Percentiles rank a stretch among this genome's conserved stretches.
Evolutionary conservation across 148 eudicot species (phyloP).

Genomic region (Rhododendron molle): DNA sequence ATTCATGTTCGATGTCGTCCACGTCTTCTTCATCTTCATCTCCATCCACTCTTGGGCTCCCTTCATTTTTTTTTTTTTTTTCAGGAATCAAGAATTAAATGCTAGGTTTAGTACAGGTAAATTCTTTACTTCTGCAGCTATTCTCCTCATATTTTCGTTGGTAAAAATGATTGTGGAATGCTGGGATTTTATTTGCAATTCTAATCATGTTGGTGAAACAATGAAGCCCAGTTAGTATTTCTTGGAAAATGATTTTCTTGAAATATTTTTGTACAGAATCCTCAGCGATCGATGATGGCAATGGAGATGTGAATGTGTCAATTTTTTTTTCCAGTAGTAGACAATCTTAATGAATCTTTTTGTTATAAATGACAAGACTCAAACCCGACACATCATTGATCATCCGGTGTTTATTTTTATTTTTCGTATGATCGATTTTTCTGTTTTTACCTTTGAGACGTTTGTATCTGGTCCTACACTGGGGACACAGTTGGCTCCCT

Average conservation of each 20-base stretch:
- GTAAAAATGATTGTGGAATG: not conserved
- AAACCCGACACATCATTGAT: not conserved
- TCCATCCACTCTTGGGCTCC: constrained; percentile 98
- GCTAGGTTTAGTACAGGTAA: not conserved
- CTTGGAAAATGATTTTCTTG: not conserved
- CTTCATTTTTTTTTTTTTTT: constrained; percentile 23
- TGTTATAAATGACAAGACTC: not conserved
- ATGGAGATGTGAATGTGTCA: not conserved
- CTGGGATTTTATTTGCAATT: not conserved
- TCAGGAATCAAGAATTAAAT: not conserved
- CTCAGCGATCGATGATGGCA: too few relatives aligned
- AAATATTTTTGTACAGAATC: not conserved
- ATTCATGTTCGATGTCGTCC: constrained; percentile 91
- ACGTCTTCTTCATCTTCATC: constrained; percentile 96
- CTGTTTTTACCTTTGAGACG: constrained; percentile 96
- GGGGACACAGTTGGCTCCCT: constrained; percentile 88
- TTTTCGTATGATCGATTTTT: too few relatives aligned
- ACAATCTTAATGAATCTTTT: too few relatives aligned
- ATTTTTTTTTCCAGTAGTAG: not conserved
- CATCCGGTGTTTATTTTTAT: too few relatives aligned
- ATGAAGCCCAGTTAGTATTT: not conserved
- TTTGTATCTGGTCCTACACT: constrained; percentile 97
- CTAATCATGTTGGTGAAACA: not conserved
- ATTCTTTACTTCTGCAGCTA: not conserved
- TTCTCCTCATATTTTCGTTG: too few relatives aligned